Evolutionary conservation across 75 land plant species (phyloP), one percentile per base, ranked within the genome.

Genomic region (Selaginella tamariscina): DNA sequence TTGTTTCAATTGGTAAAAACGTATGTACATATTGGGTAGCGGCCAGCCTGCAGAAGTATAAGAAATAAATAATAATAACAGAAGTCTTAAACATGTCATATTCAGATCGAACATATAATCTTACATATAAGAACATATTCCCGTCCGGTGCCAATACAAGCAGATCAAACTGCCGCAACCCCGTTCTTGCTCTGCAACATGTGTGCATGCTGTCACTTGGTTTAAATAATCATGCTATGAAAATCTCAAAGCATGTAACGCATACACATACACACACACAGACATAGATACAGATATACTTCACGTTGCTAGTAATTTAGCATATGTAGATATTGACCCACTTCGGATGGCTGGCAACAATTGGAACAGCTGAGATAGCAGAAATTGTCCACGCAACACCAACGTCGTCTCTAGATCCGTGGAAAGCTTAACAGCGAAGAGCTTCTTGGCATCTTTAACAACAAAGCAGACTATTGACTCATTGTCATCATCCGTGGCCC

Each of bases 401-500:
- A 30, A 78, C 71, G 74, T 83, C 44, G 73, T 21, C 66, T 85
- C 85, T 54, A 56, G 64, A 23, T 68, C 26, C 72, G 67, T 77
- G 5, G 74, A 77, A 65, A 95, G 89, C 69, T 87, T 76, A 26
- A 95, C 44, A 54, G 82, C 76, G 30, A 86, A 69, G 56, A 95
- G 68, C 18, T 69, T 69, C 60, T 82, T 86, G 65, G 79, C 81
- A 55, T 84, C 89, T 72, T 70, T 77, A 24, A 82, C 70, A 55
- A 91, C 77, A 75, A 91, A 81, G 72, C 93, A 91, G 62, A 95
- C 70, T 30, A 91, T 29, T 29, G 92, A 81, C 33, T 75, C 72
- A 2, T 82, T 79, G 76, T 91, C 97, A 68, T 80, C 82, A 82
- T 91, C 97, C 15, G 89, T 82, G 5, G 92, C 92, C 57, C 88